Evolutionary conservation across 1,284 basidiomycete species (phyloP), one percentile per base, ranked within the genome.

Genomic region (Ceratobasidium sp.): DNA sequence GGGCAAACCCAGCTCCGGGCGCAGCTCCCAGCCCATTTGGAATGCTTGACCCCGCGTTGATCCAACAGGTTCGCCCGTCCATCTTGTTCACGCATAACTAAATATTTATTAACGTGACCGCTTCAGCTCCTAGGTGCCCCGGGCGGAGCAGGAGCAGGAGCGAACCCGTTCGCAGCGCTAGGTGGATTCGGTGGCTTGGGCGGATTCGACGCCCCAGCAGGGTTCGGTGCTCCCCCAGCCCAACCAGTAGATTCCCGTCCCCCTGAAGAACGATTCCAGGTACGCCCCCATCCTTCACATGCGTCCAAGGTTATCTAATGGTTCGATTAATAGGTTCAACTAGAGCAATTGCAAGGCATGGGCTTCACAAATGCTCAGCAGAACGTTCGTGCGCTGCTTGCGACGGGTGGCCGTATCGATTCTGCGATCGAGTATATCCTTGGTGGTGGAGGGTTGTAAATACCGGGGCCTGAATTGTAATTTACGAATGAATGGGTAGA

Each of bases 341-440:
- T 73, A 26, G 50, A 93, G 90, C 94, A 95, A 87, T 80, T 96
- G 76, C 91, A 93, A 82, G 93, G 92, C 73, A 94, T 94, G 92
- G 92, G 93, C 0, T 94, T 94, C 80, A 86, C 84, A 26, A 93
- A 96, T 75, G 93, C 94, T 11, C 81, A 87, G 59, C 94, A 96
- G 85, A 97, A 97, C 79, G 85, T 97, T n/a, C 86, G 94, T 21
- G 94, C 95, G 9, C 83, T 97, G 67, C 85, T 94, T 32, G 92
- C 92, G 57, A 96, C 94, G 0, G 94, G 89, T 23, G 95, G 95
- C 5, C 95, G 96, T 78, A 93, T 97, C 35, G 88, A 96, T 80
- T 87, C 90, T 30, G 94, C 95, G 46, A 93, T 97, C 77, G 95
- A 96, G 82, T 94, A 96, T 79, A 95, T 97, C 76, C 86, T 97